phyloP scores from a whole-genome alignment of 208 protist species.

The Wallacemonas sp. region DNA sequence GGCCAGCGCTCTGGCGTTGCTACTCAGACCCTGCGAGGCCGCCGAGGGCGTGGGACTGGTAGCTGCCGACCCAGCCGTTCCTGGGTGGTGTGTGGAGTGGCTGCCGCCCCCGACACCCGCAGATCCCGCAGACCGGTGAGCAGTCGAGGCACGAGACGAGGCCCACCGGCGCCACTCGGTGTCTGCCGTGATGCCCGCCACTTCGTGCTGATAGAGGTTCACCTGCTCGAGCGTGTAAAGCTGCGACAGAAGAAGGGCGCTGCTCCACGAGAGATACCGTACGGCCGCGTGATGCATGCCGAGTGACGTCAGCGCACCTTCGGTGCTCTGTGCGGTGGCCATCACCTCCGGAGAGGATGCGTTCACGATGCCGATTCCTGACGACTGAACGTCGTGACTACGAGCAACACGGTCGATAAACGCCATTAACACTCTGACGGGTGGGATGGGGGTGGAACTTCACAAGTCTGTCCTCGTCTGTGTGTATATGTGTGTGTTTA shows the following conservation, averaged over 20 bases:
- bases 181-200: slow-evolving; percentile 10
- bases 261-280: slow-evolving; percentile 39
- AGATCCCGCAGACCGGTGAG: too few species aligned
- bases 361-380: too few species aligned
- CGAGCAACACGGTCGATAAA: too few species aligned
- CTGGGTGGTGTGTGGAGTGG: neutral
- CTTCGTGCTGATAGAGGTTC: slow-evolving; percentile 7
- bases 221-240: slow-evolving; percentile 34
- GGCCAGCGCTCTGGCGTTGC: neutral
- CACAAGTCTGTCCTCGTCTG: slow-evolving; percentile 9
- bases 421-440: neutral
- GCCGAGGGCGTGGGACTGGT: neutral
- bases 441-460: neutral
- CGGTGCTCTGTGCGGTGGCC: neutral
- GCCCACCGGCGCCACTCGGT: slow-evolving; percentile 13
- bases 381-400: too few species aligned
- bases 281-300: slow-evolving; percentile 5
- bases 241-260: slow-evolving; percentile 38
- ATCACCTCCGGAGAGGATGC: too few species aligned
- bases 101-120: neutral
- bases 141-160: too few species aligned
- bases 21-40: neutral
- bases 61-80: neutral
- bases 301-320: neutral
- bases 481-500: too few species aligned